Base-by-base conservation (phyloP, 139 green algal genomes). In the Volvox africanus region DNA sequence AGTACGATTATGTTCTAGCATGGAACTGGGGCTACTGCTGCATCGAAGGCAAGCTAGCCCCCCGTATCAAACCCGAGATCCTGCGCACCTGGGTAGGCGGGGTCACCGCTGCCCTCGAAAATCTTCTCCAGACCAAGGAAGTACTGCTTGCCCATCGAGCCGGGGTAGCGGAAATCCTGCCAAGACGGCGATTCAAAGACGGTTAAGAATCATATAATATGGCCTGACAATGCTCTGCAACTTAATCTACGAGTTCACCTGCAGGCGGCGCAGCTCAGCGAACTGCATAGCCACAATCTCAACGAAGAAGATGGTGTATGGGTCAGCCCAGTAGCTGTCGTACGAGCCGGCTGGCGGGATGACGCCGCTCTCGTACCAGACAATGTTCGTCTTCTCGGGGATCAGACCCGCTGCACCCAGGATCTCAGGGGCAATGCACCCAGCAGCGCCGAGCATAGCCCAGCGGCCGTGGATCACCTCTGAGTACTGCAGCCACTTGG, bases 381-480 rank as follows among this genome's bases (percentile, higher is more conserved):
- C 80, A 14, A 99, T 80, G 80, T 81, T 92, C 17, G 97, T 98
- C 44, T 91, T 93, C 65, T 96, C 92, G 20, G 98, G 98, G 89
- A 98, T 98, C 24, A 98, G 21, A 89, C 98, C 98, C 0, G 89
- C 87, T 18, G 80, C 92, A 89, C 94, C 97, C 73, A 99, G 96
- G 33, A 99, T 93, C 96, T 99, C 98, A 26, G 98, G 98, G n/a
- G 96, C 97, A 67, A 99, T 96, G 93, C 95, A 97, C 88, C 98
- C 98, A 30, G 97, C 98, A n/a, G 96, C 96, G 73, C 98, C 98
- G 28, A 99, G 96, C 98, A 99, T 99, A 78, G 98, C 98, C 94
- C 95, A 99, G 93, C 97, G 92, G 94, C 50, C 91, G 96, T 99
- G 93, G 95, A 98, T 97, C 33, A 98, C 94, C 93, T 97, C 95